A percentile compares a stretch with the other conserved stretches of the same genome.
Conservation (phyloP, 768 basidiomycete genomes). For the Mrakia blollopis region DNA sequence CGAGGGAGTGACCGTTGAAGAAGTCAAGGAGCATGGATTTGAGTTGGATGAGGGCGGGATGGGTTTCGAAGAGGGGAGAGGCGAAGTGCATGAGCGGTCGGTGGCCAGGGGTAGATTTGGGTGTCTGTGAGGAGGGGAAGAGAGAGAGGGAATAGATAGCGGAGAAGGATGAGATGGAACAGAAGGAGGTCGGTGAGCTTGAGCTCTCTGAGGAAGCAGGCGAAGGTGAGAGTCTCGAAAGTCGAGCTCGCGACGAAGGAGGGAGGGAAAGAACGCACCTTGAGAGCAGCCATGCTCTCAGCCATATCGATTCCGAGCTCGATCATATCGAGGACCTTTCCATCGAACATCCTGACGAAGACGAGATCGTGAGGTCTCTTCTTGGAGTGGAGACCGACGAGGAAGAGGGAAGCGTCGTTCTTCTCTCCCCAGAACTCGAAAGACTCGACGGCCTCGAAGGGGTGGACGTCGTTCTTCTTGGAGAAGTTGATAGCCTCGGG, state of each 20-base stretch:
- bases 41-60: constrained; percentile 83
- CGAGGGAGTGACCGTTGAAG: constrained; percentile 81
- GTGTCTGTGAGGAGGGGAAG: constrained; percentile 53
- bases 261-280: constrained; percentile 52
- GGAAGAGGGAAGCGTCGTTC: constrained; percentile 88
- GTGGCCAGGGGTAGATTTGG: constrained; percentile 82
- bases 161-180: too few species aligned
- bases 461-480: constrained; percentile 84
- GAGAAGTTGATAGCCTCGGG: constrained; percentile 87
- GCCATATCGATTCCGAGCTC: constrained; percentile 84
- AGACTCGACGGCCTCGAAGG: constrained; percentile 74
- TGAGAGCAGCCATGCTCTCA: constrained; percentile 72
- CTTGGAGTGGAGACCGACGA: constrained; percentile 86
- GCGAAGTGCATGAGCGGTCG: constrained; percentile 94
- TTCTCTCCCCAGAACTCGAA: constrained; percentile 89
- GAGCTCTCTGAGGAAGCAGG: neutral
- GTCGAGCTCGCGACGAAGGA: neutral
- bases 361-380: constrained; percentile 85
- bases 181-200: neutral
- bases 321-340: constrained; percentile 84
- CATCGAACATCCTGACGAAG: constrained; percentile 80
- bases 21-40: constrained; percentile 87
- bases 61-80: constrained; percentile 88
- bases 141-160: neutral
- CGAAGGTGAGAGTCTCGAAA: neutral